Evolutionary conservation across 2,329 filamentous ascomycete genomes (phyloP).

Genomic region (Calonectria ilicicola): DNA sequence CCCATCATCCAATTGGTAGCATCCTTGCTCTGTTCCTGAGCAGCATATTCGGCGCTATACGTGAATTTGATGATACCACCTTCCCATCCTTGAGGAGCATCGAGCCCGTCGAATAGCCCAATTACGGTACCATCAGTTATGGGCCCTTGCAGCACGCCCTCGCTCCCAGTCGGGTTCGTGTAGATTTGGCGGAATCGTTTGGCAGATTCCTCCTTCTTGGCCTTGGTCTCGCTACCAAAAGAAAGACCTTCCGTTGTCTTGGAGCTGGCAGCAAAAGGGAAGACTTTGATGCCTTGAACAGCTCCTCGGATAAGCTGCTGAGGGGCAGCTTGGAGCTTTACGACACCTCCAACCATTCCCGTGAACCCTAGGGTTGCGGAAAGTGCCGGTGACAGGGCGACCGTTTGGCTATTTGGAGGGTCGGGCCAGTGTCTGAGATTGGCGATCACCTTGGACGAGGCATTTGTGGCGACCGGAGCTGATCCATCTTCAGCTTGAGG

Average conservation of each 20-base stretch:
- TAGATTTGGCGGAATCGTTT: conserved; percentile 81
- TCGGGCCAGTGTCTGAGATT: conserved; percentile 84
- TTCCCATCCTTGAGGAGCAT: conserved; percentile 74
- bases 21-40: conserved; percentile 60
- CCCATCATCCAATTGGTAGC: conserved; percentile 79
- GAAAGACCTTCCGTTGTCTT: conserved; percentile 76
- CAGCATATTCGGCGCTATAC: conserved; percentile 46
- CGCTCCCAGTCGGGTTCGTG: conserved; percentile 63
- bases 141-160: conserved; percentile 82
- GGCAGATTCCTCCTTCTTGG: conserved; percentile 81
- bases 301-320: conserved; percentile 75
- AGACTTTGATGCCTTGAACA: conserved; percentile 78
- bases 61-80: conserved; percentile 88
- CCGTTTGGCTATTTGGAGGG: conserved; percentile 83
- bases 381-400: conserved; percentile 81
- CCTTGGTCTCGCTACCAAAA: conserved; percentile 89
- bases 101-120: conserved; percentile 66
- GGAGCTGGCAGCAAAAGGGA: conserved; percentile 76
- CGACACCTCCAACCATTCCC: conserved; percentile 84
- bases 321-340: conserved; percentile 88
- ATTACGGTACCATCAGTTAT: conserved; percentile 90
- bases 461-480: conserved; percentile 59
- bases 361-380: conserved; percentile 79
- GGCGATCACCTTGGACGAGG: conserved; percentile 76
- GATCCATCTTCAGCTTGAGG: conserved; percentile 76